A percentile compares a stretch with the other conserved stretches of the same genome.
phyloP scores from a whole-genome alignment of 495 filamentous ascomycete genomes.

The Aspergillus carlsbadensis region DNA sequence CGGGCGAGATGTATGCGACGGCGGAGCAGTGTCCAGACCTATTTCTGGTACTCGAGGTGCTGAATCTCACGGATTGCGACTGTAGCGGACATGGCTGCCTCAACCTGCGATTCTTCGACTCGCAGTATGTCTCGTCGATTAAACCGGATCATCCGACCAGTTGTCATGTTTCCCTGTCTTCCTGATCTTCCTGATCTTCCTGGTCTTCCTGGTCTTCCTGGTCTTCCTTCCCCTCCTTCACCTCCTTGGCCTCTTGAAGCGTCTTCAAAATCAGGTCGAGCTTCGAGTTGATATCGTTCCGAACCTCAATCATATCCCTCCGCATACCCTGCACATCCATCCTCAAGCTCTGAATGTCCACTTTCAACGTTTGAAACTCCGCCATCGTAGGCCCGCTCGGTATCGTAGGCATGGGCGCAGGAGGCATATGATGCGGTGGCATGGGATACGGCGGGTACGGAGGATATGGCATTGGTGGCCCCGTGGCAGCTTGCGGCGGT shows the following conservation, averaged over 20 bases:
- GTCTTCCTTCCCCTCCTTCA: background rate
- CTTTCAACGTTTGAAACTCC: conserved; percentile 6
- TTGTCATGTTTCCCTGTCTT: no score
- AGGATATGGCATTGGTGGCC: background rate
- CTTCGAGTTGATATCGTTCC: conserved; percentile 2
- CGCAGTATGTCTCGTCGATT: no score
- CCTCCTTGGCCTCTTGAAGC: background rate
- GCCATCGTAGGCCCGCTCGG: conserved; percentile 6
- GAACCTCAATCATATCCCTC: conserved; percentile 5
- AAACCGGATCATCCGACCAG: no score
- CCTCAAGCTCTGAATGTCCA: conserved; percentile 5
- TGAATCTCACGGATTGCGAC: no score
- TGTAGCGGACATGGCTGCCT: background rate
- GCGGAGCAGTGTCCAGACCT: no score
- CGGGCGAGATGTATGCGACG: no score
- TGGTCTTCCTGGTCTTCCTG: no score
- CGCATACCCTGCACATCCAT: conserved; percentile 7
- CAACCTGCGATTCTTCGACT: background rate
- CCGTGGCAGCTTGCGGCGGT: background rate
- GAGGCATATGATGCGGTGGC: background rate
- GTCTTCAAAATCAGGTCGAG: conserved; percentile 7
- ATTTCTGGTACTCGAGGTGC: no score
- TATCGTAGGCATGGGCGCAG: background rate
- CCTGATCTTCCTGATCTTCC: no score
- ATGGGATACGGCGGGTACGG: background rate